Evolutionary conservation across 225 moss, liverwort and hornwort species (phyloP), one percentile per base, ranked within the genome.

Genomic region (Lunularia cruciata): DNA sequence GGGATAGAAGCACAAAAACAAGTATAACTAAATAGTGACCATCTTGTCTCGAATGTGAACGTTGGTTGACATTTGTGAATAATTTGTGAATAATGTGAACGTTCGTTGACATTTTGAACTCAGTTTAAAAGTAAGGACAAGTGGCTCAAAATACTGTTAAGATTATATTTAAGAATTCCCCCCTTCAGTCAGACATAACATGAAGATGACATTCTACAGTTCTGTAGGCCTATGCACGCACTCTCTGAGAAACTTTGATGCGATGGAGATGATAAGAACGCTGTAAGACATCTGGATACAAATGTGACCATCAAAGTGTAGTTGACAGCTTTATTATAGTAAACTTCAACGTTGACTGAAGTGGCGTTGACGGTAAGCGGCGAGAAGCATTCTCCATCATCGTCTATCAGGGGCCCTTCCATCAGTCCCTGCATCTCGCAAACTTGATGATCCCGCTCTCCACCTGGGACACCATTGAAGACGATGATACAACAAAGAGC

Each of bases 221-320:
- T 37, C 8, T 38, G 38, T 9, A 34, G 36, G 11, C 1, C 59
- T 7, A 5, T 19, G 5, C 31, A 7, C 28, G 20, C 9, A 37
- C n/a, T n/a, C n/a, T n/a, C n/a, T n/a, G n/a, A n/a, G n/a, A n/a
- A n/a, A n/a, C n/a, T n/a, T n/a, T n/a, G n/a, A n/a, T n/a, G n/a
- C n/a, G n/a, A n/a, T n/a, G n/a, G n/a, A n/a, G n/a, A n/a, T n/a
- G 8, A 10, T 55, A 10, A 26, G 54, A 55, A 66, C 3, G 12
- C 2, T 45, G 4, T 13, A 39, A n/a, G 14, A 22, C 37, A 23
- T 15, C 36, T 19, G 62, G 95, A 95, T 95, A 95, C 95, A 79
- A 95, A 95, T 71, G 95, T 95, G 72, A 95, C 95, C 95, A 95
- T 95, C 87, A 95, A 88, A 38, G 92, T 95, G 72, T 95, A 95